These are phyloP conservation scores for Otatea glauca DNA, from an alignment of 176 grass and related monocot species.

Conservation along the genomic window DNA sequence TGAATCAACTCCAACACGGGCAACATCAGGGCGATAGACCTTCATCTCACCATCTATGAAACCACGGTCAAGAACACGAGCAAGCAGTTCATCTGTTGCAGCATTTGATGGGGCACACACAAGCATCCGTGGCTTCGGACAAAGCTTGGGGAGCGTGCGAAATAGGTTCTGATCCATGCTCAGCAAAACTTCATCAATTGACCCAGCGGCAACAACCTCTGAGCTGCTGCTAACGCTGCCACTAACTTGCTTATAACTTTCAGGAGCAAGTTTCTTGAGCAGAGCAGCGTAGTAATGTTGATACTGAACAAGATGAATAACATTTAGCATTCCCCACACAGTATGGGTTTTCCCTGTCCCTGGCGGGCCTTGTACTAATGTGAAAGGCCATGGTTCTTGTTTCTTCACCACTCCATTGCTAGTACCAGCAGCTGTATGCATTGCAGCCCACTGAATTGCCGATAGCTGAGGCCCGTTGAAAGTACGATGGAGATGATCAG, in stretches of 20 bases:
- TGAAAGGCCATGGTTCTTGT: conserved; percentile 99
- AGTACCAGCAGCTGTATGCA: conserved; percentile 96
- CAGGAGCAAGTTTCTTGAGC: conserved; percentile 97
- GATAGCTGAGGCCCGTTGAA: conserved; percentile 92
- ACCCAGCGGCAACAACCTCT: conserved; percentile 66
- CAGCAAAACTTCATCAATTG: conserved; percentile 97
- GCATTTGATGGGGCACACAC: conserved; percentile 98
- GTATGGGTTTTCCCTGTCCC: conserved; percentile 99
- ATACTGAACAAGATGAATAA: conserved; percentile 99
- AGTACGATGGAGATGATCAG: conserved; percentile 75
- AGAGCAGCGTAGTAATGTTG: conserved; percentile 97
- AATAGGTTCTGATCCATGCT: conserved; percentile 99
- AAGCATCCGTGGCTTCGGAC: conserved; percentile 97
- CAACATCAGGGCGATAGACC: conserved; percentile 97
- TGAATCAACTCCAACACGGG: conserved; percentile 97
- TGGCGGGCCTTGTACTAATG: conserved; percentile 94
- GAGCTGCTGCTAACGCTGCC: conserved; percentile 54
- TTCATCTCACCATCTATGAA: conserved; percentile 99
- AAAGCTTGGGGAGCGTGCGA: conserved; percentile 93
- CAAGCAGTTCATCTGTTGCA: conserved; percentile 92
- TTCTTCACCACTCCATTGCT: conserved; percentile 72
- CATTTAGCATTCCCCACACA: conserved; percentile 99
- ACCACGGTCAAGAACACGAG: conserved; percentile 95
- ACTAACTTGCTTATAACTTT: conserved; percentile 93
- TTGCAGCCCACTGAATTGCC: conserved; percentile 99